phyloP scores from a whole-genome alignment of 306 rosid genomes.

The Amphicarpaea edgeworthii region DNA sequence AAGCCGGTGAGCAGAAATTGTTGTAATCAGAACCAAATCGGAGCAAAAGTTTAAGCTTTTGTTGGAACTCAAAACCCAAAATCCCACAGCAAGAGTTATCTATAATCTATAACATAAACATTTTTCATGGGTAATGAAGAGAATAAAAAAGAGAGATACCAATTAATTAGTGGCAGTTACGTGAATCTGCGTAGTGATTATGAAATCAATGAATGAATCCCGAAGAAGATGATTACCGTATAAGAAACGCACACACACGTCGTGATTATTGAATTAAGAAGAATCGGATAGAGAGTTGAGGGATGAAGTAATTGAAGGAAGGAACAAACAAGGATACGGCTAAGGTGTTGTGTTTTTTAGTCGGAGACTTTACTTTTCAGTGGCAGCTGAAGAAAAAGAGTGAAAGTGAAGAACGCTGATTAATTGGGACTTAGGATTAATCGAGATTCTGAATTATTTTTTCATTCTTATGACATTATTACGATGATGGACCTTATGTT shows the following conservation, averaged over 20 bases:
- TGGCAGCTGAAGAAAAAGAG: no score
- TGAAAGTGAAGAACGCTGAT: no score
- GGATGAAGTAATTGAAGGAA: constrained; percentile 28
- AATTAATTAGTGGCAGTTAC: constrained; percentile 8
- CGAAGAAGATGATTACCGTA: constrained; percentile 29
- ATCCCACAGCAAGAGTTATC: neutral
- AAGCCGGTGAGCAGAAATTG: neutral
- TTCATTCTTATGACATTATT: no score
- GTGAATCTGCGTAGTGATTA: no score
- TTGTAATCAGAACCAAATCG: constrained; percentile 33
- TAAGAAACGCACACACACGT: no score
- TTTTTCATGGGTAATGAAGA: neutral
- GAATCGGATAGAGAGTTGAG: neutral
- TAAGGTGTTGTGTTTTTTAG: constrained; percentile 7
- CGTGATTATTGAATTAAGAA: constrained; percentile 27
- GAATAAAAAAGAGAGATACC: constrained; percentile 16
- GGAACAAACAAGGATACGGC: constrained; percentile 40
- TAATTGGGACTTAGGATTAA: no score
- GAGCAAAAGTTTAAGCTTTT: constrained; percentile 17
- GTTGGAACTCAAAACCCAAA: constrained; percentile 30
- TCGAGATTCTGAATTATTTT: no score
- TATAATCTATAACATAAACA: neutral
- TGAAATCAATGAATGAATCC: constrained; percentile 28
- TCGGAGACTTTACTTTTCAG: no score
- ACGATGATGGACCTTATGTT: no score